Base-by-base conservation (phyloP, 179 eudicot genomes). In the Camellia oleifera region DNA sequence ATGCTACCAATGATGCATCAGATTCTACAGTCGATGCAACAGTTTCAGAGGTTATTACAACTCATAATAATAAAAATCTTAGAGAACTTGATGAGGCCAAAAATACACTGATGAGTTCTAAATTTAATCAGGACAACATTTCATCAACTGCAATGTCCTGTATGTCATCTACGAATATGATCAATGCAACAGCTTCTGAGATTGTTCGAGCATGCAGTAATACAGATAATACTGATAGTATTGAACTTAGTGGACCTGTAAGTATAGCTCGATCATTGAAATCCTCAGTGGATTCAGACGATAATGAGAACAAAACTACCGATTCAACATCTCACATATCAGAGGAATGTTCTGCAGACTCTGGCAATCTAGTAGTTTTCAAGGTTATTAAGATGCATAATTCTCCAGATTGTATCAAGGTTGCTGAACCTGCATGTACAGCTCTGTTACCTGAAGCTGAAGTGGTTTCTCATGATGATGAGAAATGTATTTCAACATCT, bases 11-110 rank as follows among this genome's bases (percentile, higher is more conserved):
- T 72, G 53, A 17, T 10, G 32, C 68, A 58, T 79, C 69, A 61
- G 40, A 69, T 69, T 78, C 68, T 54, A n/a, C 20, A 71, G 56
- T 54, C 58, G 69, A 23, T 70, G 75, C 66, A 54, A 6, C 81
- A 71, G 60, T 45, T 20, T 45, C 32, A 5, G 66, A 26, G 66
- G 61, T 8, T 72, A 60, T 4, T 26, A 70, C 76, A 23, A 13
- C 81, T 46, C 61, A 61, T 7, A 79, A 23, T 23, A 14, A 45
- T 63, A 48, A 13, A 5, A 71, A 54, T 57, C 72, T 4, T 20
- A 26, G 64, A 50, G 74, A 66, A 32, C 11, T 17, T 3, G 10
- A 32, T 26, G 80, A 67, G 61, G 32, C 42, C 52, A 52, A 67
- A 53, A 9, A 18, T 67, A 17, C 73, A 26, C n/a, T 67, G 46